Evolutionary conservation across 2,329 filamentous ascomycete genomes (phyloP), one percentile per base, ranked within the genome.

Genomic region (Penicillium glabrum): DNA sequence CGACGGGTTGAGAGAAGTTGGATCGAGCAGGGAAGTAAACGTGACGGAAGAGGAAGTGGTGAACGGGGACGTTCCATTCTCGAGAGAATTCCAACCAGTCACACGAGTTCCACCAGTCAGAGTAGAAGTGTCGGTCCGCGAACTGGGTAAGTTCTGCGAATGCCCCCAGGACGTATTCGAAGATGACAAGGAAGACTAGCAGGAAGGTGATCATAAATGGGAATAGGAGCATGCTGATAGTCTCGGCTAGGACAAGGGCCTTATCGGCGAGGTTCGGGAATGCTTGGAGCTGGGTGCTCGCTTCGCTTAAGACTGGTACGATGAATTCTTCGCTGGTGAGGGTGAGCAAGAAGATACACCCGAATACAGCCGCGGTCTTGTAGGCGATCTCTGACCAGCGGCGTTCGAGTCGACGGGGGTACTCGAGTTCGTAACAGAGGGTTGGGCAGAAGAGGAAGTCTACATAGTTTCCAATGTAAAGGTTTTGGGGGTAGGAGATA

Each of bases 61-160:
- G 95, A 7, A 97, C 93, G 45, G 93, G 93, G n/a, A 96, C 86
- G 72, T 98, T 98, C 93, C 95, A 98, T 79, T 97, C 90, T 63
- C 92, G 86, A 11, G 88, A 93, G 77, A 98, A 99, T 76, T 97
- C 93, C 72, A 98, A 77, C 78, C 79, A 81, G 66, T 81, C 79
- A 57, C 77, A 79, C 2, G 79, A 82, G 64, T 88, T 88, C 85
- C 85, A 88, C 85, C 85, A 88, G 73, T 88, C 86, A 41, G 82
- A 81, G 79, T 97, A 99, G 79, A 98, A 98, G 75, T 95, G 91
- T 41, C 93, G 87, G 74, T 98, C 95, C 51, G 89, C 93, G 73
- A 98, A 98, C 67, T 88, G 84, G 19, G 93, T 96, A 64, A 98
- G 90, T 74, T 99, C 95, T 14, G 93, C 95, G 69, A 96, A 96